Evolutionary conservation across 106 monocot genomes (phyloP).

Genomic region (Xerophyta viscosa): DNA sequence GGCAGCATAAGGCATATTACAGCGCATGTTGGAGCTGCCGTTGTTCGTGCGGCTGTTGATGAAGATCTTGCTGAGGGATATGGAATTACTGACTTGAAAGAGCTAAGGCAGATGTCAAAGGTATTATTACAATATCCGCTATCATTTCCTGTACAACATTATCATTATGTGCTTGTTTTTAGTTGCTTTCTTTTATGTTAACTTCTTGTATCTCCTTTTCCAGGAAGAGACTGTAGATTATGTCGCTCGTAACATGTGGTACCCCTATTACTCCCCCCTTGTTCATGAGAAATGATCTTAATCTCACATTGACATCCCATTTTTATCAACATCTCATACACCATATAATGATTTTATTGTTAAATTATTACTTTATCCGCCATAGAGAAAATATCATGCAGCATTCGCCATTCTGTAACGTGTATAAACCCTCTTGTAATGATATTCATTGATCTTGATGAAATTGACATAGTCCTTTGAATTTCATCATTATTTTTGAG

Average conservation of each 20-base stretch:
- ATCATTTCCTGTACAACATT: not conserved
- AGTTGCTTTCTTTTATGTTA: not conserved
- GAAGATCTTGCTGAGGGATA: slow-evolving; percentile 87
- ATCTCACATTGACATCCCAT: too few relatives aligned
- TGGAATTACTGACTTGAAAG: slow-evolving; percentile 43
- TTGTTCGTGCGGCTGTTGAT: slow-evolving; percentile 57
- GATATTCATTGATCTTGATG: too few relatives aligned
- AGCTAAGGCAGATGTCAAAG: slow-evolving; percentile 71
- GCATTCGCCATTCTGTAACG: too few relatives aligned
- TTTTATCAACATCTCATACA: too few relatives aligned
- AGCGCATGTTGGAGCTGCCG: slow-evolving; percentile 84
- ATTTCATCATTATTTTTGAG: too few relatives aligned
- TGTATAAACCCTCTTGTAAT: too few relatives aligned
- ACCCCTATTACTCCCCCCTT: slow-evolving; percentile 77
- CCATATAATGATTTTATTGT: too few relatives aligned
- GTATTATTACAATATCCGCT: slow-evolving; percentile 14
- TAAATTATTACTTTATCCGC: too few relatives aligned
- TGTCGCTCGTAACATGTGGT: slow-evolving; percentile 89
- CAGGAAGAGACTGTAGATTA: slow-evolving; percentile 74
- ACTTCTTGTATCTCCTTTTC: slow-evolving; percentile 5
- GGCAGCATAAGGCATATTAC: slow-evolving; percentile 91
- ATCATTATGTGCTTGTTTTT: not conserved
- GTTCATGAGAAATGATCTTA: slow-evolving; percentile 89
- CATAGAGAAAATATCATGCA: too few relatives aligned
- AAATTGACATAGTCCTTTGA: too few relatives aligned